phyloP scores from a whole-genome alignment of 1,284 basidiomycete genomes.

The Apiotrichum sp. region DNA sequence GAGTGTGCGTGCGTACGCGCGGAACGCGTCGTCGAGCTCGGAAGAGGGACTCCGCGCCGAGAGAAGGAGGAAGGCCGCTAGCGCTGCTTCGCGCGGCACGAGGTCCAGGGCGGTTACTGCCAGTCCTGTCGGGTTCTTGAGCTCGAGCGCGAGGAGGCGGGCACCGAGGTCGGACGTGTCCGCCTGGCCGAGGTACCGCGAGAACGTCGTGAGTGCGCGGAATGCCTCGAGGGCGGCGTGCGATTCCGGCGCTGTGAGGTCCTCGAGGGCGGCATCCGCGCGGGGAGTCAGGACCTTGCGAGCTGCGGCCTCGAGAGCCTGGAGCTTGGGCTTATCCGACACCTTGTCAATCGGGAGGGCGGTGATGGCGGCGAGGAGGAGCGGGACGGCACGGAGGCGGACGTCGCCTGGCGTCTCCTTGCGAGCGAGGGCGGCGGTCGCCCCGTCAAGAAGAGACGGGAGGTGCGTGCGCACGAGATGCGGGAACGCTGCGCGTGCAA shows the following conservation, averaged over 20 bases:
- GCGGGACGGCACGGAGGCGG: slow-evolving; percentile 1
- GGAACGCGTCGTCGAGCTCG: slow-evolving; percentile 1
- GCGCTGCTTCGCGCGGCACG: background rate
- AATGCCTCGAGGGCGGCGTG: background rate
- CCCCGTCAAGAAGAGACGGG: background rate
- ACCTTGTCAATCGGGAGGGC: background rate
- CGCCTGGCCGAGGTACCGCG: background rate
- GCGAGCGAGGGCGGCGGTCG: background rate
- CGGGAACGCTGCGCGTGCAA: background rate
- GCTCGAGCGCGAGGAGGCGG: slow-evolving; percentile 2
- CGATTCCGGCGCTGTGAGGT: background rate
- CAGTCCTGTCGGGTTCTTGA: background rate
- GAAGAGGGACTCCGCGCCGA: background rate
- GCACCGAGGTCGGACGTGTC: background rate
- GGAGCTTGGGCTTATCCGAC: background rate
- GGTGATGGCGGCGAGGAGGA: slow-evolving; percentile 1
- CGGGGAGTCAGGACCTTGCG: slow-evolving; percentile 1
- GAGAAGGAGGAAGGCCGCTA: slow-evolving; percentile 12
- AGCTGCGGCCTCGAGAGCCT: slow-evolving; percentile 4
- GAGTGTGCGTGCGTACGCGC: background rate
- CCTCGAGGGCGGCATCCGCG: background rate
- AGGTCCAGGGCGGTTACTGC: slow-evolving; percentile 7
- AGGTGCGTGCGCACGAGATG: background rate
- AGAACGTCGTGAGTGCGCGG: slow-evolving; percentile 3
- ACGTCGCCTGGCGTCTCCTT: slow-evolving; percentile 9